Evolutionary conservation across 2,329 filamentous ascomycete species (phyloP), one percentile per base, ranked within the genome.

Genomic region (Xylaria sp.): DNA sequence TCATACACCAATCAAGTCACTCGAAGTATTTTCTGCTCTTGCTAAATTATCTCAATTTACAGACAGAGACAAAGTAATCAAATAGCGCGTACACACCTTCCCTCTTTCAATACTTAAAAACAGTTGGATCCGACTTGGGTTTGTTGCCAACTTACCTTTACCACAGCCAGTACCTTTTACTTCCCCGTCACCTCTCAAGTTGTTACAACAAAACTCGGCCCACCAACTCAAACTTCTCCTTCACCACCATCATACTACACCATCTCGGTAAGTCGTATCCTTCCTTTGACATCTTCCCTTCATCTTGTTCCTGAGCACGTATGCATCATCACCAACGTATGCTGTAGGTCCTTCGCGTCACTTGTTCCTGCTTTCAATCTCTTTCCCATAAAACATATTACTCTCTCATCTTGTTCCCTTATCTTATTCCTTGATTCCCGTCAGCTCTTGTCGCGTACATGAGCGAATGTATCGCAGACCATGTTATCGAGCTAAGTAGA

Each of bases 401-500:
- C 15, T 44, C 42, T 10, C 20, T 26, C 23, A 28, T 28, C 20
- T 48, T 26, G 44, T 48, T 48, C 23, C 23, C 20, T 26, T 11
- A 28, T 28, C 20, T 48, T 26, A n/a, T 48, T 48, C 44, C 44
- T 20, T 44, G 17, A 20, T 38, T 49, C 23, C 15, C 28, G 31
- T 38, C 46, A 17, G 13, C 11, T 33, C 23, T 13, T 31, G 6
- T 31, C 44, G 15, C 1, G 26, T 62, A 71, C 72, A 89, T 88
- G 86, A 83, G 85, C 75, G 85, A 88, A 73, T 84, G 87, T 76
- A 79, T 83, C 69, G 84, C 84, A 78, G 88, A 86, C 75, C 85
- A 88, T 74, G 80, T 84, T 75, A 81, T 88, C 62, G 87, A 86
- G 57, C 86, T 88, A 75, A 85, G 84, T 74, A 84, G 86, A 71